Percentiles rank a stretch among this genome's conserved stretches.
Evolutionary conservation across 306 rosid genomes (phyloP).

Genomic region (Cucurbita maxima): DNA sequence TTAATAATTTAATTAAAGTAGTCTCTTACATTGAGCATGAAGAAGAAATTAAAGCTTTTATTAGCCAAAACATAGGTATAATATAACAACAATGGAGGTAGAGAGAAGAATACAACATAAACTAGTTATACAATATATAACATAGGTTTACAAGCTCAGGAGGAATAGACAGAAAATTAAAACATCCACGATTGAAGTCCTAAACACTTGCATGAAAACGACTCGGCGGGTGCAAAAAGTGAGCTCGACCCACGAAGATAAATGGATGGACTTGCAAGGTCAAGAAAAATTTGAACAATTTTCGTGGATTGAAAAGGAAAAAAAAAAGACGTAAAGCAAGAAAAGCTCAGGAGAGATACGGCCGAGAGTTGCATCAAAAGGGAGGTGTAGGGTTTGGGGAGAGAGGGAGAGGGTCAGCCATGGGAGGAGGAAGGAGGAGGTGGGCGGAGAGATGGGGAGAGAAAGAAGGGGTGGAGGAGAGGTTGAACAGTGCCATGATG

Average conservation of each 20-base stretch:
- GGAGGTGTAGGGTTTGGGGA: neutral
- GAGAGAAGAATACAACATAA: neutral
- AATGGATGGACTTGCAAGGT: conserved; percentile 80
- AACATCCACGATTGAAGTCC: neutral
- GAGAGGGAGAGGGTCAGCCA: neutral
- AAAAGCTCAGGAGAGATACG: conserved; percentile 97
- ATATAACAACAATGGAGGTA: neutral
- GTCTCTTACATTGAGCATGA: neutral
- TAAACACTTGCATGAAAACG: neutral
- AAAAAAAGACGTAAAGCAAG: conserved; percentile 9
- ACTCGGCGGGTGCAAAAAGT: neutral
- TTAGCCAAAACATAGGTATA: neutral
- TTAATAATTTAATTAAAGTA: too few species aligned
- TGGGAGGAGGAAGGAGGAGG: neutral
- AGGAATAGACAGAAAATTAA: conserved; percentile 7
- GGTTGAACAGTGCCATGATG: conserved; percentile 3
- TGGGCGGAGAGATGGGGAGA: neutral
- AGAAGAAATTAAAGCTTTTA: neutral
- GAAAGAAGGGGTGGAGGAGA: neutral
- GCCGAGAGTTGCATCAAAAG: conserved; percentile 15
- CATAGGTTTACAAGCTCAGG: conserved; percentile 8
- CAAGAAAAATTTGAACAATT: conserved; percentile 68
- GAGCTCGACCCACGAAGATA: neutral
- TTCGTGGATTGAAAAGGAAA: conserved; percentile 6
- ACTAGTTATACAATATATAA: too few species aligned